Evolutionary conservation across 805 yeast species (phyloP).

Genomic region (Phaffomyces opuntiae): DNA sequence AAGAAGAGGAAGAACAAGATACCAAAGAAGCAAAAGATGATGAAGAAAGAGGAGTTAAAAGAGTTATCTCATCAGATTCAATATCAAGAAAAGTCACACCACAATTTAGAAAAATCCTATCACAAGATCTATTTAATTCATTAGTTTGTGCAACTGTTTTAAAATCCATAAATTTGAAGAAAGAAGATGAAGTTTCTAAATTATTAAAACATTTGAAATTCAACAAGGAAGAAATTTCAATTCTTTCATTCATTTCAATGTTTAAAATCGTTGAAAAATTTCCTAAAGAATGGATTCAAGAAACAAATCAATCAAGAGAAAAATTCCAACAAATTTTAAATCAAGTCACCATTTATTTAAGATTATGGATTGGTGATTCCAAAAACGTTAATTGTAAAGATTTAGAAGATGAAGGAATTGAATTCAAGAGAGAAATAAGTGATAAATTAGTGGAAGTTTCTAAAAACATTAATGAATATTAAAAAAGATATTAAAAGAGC

Average conservation of each 20-base stretch:
- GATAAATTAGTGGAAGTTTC: slow-evolving; percentile 24
- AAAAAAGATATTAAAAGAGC: neutral
- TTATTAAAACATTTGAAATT: slow-evolving; percentile 16
- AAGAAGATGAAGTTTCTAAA: slow-evolving; percentile 10
- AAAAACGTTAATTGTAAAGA: slow-evolving; percentile 18
- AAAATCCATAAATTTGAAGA: slow-evolving; percentile 16
- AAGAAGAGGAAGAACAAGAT: neutral
- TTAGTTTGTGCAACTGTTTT: slow-evolving; percentile 19
- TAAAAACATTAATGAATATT: slow-evolving; percentile 17
- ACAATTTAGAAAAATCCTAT: slow-evolving; percentile 15
- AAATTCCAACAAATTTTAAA: slow-evolving; percentile 11
- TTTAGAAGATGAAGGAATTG: slow-evolving; percentile 16
- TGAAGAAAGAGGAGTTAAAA: too few relatives aligned
- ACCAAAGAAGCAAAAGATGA: too few relatives aligned
- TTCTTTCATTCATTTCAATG: slow-evolving; percentile 22
- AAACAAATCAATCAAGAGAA: slow-evolving; percentile 6
- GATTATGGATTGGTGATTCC: slow-evolving; percentile 26
- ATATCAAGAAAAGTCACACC: slow-evolving; percentile 8
- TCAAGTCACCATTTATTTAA: slow-evolving; percentile 16
- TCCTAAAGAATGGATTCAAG: slow-evolving; percentile 19
- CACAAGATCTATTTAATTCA: slow-evolving; percentile 21
- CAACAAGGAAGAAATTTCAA: slow-evolving; percentile 16
- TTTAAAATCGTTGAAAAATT: slow-evolving; percentile 21
- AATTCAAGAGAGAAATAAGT: slow-evolving; percentile 24
- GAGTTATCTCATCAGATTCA: too few relatives aligned